Conservation (phyloP, 2,329 filamentous ascomycete species). For the Graphilbum ipis-grandicollis region DNA sequence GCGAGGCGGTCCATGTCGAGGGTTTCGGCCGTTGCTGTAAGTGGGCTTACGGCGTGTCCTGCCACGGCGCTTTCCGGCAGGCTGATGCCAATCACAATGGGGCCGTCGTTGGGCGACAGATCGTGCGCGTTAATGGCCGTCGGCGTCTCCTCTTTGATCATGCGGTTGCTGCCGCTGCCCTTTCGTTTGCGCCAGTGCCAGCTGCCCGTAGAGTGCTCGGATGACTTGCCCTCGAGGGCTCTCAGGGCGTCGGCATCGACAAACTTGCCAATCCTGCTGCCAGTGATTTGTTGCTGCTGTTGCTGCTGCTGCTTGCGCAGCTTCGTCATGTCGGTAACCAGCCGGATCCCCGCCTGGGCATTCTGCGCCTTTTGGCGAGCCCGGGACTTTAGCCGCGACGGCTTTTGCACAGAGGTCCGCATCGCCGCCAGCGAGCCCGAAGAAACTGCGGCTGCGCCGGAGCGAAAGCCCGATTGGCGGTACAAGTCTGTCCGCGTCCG, state of each 20-base stretch:
- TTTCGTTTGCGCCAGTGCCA: conserved; percentile 37
- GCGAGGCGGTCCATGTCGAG: too few relatives aligned
- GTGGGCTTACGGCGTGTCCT: conserved; percentile 31
- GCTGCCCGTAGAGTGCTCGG: conserved; percentile 34
- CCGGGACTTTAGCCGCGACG: conserved; percentile 36
- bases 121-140: conserved; percentile 19
- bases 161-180: conserved; percentile 3
- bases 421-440: background rate
- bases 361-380: conserved; percentile 44
- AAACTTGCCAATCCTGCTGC: conserved; percentile 25
- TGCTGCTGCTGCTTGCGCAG: conserved; percentile 25
- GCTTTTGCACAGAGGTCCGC: conserved; percentile 20
- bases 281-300: conserved; percentile 13
- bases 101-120: conserved; percentile 51
- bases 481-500: background rate
- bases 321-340: conserved; percentile 52
- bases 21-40: conserved; percentile 26
- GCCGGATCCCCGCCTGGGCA: conserved; percentile 43
- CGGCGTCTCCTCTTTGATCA: conserved; percentile 7
- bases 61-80: conserved; percentile 35
- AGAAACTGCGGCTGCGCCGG: background rate
- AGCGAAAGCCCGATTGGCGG: background rate
- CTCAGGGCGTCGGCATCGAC: conserved; percentile 41
- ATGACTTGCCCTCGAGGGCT: conserved; percentile 39
- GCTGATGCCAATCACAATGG: conserved; percentile 56